Base-by-base conservation (phyloP, 2,329 filamentous ascomycete genomes). In the Didymosphaeria variabile region DNA sequence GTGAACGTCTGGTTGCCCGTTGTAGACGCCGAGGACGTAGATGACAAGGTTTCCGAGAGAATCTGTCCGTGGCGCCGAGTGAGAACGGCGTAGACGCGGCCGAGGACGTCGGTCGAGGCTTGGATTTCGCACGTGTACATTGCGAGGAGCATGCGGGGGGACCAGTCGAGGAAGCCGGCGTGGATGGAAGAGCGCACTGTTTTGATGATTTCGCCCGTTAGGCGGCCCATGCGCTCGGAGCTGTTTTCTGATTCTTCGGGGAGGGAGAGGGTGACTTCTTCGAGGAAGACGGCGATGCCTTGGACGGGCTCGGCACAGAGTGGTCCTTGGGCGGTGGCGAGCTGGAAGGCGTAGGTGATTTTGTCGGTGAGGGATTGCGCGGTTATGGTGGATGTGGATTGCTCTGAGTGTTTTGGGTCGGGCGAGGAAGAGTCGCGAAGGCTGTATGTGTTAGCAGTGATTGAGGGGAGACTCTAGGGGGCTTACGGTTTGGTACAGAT, bases 71-170 rank as follows among this genome's bases (percentile, higher is more conserved):
- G 90, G 5, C 95, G 91, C 1, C 94, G 90, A 34, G 94, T 97
- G n/a, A 99, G 89, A n/a, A 98, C 94, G 68, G 92, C 92, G 83
- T 99, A 99, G 36, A 98, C 95, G 32, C 93, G 90, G 23, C 95
- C 95, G 5, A 99, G 88, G 45, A 98, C 95, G 79, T 98, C 95
- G 71, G 94, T 94, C 23, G 92, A 94, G 32, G 94, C 93, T 85
- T 98, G 95, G 72, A 99, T 98, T 77, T 98, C 95, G 77, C 94
- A 97, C 58, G 88, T 93, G 82, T 99, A 99, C 93, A 98, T 98
- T 55, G 95, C 95, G 47, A 99, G 88, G 81, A 98, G 88, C 68
- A 99, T 87, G n/a, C 95, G 89, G 0, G 95, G 92, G 42, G 91
- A 94, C 95, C 95, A 99, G 83, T 98, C 95, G 19, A 97, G 83